Conservation (phyloP, 257 asterid species). For the Solanum pimpinellifolium region DNA sequence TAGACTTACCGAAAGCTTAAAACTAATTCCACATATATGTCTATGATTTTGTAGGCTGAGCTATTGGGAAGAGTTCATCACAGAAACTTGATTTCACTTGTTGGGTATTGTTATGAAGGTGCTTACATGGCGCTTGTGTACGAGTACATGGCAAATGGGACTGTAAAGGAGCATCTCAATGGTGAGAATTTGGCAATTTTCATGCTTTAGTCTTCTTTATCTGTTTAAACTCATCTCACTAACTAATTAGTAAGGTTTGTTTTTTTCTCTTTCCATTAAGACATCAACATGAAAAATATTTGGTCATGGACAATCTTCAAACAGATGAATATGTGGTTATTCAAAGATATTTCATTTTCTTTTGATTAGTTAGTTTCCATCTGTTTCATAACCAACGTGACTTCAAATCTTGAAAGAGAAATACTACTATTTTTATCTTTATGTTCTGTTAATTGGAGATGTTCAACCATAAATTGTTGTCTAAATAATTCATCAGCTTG, state of each 20-base stretch:
- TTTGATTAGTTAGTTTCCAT: not conserved
- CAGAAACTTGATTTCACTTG: slow-evolving; percentile 17
- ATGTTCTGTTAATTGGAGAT: not conserved
- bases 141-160: slow-evolving; percentile 36
- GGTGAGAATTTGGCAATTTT: slow-evolving; percentile 9
- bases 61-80: slow-evolving; percentile 35
- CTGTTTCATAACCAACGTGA: not conserved
- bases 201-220: not conserved
- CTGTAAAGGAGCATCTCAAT: slow-evolving; percentile 16
- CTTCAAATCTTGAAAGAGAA: not conserved
- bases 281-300: not conserved
- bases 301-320: not conserved
- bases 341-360: not conserved
- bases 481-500: not conserved
- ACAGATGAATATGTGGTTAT: not conserved
- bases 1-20: not conserved
- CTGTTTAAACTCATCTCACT: not conserved
- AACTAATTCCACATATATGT: not conserved
- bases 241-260: not conserved
- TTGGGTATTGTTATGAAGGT: slow-evolving; percentile 35
- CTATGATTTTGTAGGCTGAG: slow-evolving; percentile 21
- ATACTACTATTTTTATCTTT: not conserved
- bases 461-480: not conserved
- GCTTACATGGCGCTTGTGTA: slow-evolving; percentile 22
- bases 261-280: not conserved